A percentile compares a stretch with the other conserved stretches of the same genome.
Evolutionary conservation across 106 monocot genomes (phyloP).

Genomic region (Allium fistulosum): DNA sequence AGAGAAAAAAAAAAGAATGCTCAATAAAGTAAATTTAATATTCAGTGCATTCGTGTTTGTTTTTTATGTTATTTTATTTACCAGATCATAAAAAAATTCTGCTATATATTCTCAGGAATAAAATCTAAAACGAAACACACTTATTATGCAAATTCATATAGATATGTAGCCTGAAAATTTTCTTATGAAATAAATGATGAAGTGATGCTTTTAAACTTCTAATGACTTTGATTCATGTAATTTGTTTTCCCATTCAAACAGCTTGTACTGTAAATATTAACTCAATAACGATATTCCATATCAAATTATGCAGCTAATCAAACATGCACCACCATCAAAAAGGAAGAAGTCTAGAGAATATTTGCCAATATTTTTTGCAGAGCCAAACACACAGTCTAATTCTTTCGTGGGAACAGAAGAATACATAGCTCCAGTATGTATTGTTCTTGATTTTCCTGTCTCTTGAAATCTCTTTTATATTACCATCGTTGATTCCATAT

Average conservation of each 20-base stretch:
- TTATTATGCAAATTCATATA: not conserved
- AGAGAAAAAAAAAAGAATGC: not conserved
- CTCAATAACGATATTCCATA: not conserved
- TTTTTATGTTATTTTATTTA: no score
- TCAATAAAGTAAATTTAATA: not conserved
- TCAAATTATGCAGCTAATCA: slow-evolving; percentile 49
- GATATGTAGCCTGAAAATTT: no score
- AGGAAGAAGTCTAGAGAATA: slow-evolving; percentile 49
- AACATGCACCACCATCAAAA: slow-evolving; percentile 31
- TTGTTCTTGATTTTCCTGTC: not conserved
- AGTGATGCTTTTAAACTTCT: no score
- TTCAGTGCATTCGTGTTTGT: no score
- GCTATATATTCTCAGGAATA: no score
- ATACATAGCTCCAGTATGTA: slow-evolving; percentile 90
- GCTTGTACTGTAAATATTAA: not conserved
- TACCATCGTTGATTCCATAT: not conserved
- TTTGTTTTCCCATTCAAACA: not conserved
- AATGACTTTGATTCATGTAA: no score
- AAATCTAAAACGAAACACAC: no score
- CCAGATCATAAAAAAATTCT: no score
- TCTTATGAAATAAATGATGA: no score
- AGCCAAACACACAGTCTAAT: slow-evolving; percentile 90
- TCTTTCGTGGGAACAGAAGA: slow-evolving; percentile 99
- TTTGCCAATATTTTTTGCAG: slow-evolving; percentile 79
- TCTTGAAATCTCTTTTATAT: not conserved